A percentile compares a stretch with the other conserved stretches of the same genome.
These are phyloP conservation scores for Trifolium pratense DNA, from an alignment of 306 rosid genomes.

Conservation along the genomic window DNA sequence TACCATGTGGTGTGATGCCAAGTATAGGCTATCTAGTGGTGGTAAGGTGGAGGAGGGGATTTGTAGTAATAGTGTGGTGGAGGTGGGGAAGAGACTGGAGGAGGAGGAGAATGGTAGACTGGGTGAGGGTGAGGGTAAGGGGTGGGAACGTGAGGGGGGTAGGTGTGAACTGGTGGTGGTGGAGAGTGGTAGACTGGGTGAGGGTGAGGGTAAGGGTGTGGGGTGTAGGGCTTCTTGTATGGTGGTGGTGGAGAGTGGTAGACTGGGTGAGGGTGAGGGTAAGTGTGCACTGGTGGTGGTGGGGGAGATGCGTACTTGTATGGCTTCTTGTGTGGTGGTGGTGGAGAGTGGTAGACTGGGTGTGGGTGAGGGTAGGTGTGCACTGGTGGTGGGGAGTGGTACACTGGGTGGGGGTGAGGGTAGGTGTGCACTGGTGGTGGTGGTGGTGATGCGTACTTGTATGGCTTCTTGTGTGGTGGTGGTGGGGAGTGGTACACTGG, in stretches of 20 bases:
- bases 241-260: constrained; percentile 30
- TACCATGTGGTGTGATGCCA: constrained; percentile 38
- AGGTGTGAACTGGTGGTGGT: constrained; percentile 24
- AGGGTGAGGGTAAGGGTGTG: background rate
- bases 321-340: constrained; percentile 17
- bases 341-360: background rate
- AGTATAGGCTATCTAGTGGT: constrained; percentile 49
- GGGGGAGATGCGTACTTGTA: no score
- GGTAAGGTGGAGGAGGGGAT: constrained; percentile 75
- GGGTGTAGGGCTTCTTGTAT: background rate
- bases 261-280: constrained; percentile 9
- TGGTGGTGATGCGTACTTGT: constrained; percentile 13
- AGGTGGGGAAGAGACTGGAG: constrained; percentile 51
- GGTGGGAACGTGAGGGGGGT: constrained; percentile 33
- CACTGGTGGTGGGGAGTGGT: constrained; percentile 12
- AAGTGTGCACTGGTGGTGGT: no score
- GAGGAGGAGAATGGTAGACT: constrained; percentile 45
- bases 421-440: constrained; percentile 26
- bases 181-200: constrained; percentile 32
- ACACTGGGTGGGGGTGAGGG: constrained; percentile 1
- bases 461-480: constrained; percentile 8
- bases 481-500: constrained; percentile 40
- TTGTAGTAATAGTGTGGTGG: constrained; percentile 61
- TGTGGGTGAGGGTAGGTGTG: constrained; percentile 12
- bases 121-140: constrained; percentile 48